Base-by-base conservation (phyloP, 495 filamentous ascomycete genomes). In the Hypoxylon crocopeplum region DNA sequence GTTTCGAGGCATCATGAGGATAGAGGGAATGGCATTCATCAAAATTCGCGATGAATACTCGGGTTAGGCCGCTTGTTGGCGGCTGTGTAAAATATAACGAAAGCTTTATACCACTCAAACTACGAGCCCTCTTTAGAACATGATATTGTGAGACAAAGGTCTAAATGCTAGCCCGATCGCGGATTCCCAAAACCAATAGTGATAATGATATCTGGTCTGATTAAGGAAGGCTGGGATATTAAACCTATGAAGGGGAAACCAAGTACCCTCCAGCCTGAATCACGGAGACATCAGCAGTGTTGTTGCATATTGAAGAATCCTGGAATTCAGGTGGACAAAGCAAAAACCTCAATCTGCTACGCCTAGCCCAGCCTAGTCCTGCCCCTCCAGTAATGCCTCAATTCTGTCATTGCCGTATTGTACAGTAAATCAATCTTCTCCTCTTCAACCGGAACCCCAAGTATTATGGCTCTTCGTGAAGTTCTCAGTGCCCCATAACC, bases 341-440 rank as follows among this genome's bases (percentile, higher is more conserved):
- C 34, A 46, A 25, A 39, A 2, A 20, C 49, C 25, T 36, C 27
- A 36, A 64, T 53, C 48, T 24, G 20, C 54, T 38, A 44, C 54
- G 54, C 48, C 53, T 53, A 47, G 29, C 41, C 39, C 52, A 39
- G 51, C 51, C 39, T 16, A 47, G 41, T 53, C 40, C 30, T 10
- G 42, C 16, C 47, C 19, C 24, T 22, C 45, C 47, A 32, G 21
- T 52, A 17, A 48, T 45, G 22, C 32, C 22, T 36, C 17, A n/a
- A 44, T 48, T 36, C 15, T 30, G 37, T 57, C 42, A n/a, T n/a
- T 48, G 41, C 25, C 20, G 37, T 64, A 58, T n/a, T 48, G 44
- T 64, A 64, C 60, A 64, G 51, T 44, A 29, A 8, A 40, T 53
- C 54, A 54, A 54, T 54, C 54, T 53, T 47, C 53, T 27, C 33